A percentile compares a stretch with the other conserved stretches of the same genome.
phyloP scores from a whole-genome alignment of 495 filamentous ascomycete genomes.

The Tetracladium marchalianum region DNA sequence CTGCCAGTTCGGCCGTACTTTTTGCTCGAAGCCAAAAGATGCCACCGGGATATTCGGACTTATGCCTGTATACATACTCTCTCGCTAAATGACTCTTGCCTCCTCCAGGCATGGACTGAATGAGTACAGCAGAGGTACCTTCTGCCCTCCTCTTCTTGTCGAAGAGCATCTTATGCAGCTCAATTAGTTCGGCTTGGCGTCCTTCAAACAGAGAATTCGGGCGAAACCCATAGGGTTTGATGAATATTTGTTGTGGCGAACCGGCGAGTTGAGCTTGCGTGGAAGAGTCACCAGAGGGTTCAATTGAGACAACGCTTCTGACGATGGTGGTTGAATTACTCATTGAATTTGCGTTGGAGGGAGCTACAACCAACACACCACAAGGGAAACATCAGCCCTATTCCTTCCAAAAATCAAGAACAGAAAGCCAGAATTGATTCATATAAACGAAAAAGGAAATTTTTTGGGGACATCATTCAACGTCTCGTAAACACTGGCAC shows the following conservation, averaged over 20 bases:
- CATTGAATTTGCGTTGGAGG: slow-evolving; percentile 9
- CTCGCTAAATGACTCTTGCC: slow-evolving; percentile 78
- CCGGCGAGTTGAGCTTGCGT: slow-evolving; percentile 17
- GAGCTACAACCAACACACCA: slow-evolving; percentile 17
- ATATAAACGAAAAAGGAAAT: background rate
- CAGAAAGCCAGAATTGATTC: background rate
- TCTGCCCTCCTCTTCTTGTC: slow-evolving; percentile 50
- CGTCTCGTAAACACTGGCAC: slow-evolving; percentile 11
- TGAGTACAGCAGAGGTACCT: slow-evolving; percentile 57
- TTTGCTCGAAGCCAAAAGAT: slow-evolving; percentile 76
- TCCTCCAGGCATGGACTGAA: slow-evolving; percentile 64
- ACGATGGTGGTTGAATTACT: slow-evolving; percentile 20
- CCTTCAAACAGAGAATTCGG: slow-evolving; percentile 71
- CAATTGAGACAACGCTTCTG: slow-evolving; percentile 20
- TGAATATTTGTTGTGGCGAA: slow-evolving; percentile 33
- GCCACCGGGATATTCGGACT: slow-evolving; percentile 58
- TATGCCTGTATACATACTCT: slow-evolving; percentile 65
- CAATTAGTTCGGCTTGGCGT: slow-evolving; percentile 58
- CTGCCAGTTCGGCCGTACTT: slow-evolving; percentile 48
- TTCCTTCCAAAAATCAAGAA: slow-evolving; percentile 7
- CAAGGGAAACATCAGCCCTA: slow-evolving; percentile 16
- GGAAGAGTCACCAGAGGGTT: slow-evolving; percentile 10
- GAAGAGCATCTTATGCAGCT: slow-evolving; percentile 57
- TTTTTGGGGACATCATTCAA: background rate
- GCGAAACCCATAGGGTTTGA: slow-evolving; percentile 67